A percentile compares a stretch with the other conserved stretches of the same genome.
phyloP scores from a whole-genome alignment of 2,329 filamentous ascomycete species.

The Colletotrichum neosansevieriae region DNA sequence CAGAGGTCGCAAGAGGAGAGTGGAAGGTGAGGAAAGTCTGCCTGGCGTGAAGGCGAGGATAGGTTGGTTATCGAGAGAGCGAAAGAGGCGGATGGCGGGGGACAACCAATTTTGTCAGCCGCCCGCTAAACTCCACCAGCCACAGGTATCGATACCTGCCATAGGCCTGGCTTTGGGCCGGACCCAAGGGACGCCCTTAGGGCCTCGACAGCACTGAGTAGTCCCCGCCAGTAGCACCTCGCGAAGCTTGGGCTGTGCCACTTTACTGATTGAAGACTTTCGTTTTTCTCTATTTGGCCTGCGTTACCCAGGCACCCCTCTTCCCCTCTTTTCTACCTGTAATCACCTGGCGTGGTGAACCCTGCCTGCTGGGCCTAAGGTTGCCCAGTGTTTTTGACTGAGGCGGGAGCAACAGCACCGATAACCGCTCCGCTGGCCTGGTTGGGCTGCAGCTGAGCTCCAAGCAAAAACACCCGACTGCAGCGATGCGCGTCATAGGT shows the following conservation, averaged over 20 bases:
- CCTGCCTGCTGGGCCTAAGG: slow-evolving; percentile 5
- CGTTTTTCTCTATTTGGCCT: slow-evolving; percentile 9
- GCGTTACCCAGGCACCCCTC: slow-evolving; percentile 24
- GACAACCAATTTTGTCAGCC: slow-evolving; percentile 43
- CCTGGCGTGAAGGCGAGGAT: slow-evolving; percentile 37
- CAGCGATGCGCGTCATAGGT: slow-evolving; percentile 29
- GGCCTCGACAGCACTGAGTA: not conserved
- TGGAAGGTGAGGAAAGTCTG: slow-evolving; percentile 33
- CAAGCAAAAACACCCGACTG: slow-evolving; percentile 2
- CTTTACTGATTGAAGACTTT: slow-evolving; percentile 19
- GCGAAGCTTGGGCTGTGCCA: slow-evolving; percentile 27
- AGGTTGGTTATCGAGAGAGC: slow-evolving; percentile 38
- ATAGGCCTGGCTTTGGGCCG: slow-evolving; percentile 21
- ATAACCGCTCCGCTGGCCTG: not conserved
- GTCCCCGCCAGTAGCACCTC: not conserved
- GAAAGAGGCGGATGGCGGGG: slow-evolving; percentile 42
- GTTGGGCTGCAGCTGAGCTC: slow-evolving; percentile 21
- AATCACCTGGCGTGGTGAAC: slow-evolving; percentile 36
- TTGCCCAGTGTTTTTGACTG: not conserved
- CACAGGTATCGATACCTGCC: slow-evolving; percentile 40
- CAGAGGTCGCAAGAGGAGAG: slow-evolving; percentile 14
- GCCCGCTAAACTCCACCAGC: slow-evolving; percentile 40
- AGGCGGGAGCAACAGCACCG: slow-evolving; percentile 15
- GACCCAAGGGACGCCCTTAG: not conserved
- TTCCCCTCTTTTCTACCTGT: slow-evolving; percentile 36